phyloP scores from a whole-genome alignment of 306 rosid species.

The Rosa persica region DNA sequence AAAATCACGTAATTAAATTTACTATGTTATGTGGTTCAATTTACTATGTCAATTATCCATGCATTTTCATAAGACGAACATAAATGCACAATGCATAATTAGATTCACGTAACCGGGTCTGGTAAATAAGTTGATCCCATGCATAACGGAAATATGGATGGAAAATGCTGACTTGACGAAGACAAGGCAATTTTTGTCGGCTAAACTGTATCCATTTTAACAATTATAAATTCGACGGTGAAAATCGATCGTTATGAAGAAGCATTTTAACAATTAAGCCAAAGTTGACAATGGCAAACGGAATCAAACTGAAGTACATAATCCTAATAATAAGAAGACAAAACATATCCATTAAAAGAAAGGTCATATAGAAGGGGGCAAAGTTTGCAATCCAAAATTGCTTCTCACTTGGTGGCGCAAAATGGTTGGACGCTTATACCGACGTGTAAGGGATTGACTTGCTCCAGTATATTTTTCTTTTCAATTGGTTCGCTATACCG shows the following conservation, averaged over 20 bases:
- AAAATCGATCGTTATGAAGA: not conserved
- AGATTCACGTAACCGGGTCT: too few species aligned
- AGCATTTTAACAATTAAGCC: not conserved
- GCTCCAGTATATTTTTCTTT: not conserved
- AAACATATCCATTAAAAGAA: not conserved
- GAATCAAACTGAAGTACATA: not conserved
- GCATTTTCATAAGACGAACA: too few species aligned
- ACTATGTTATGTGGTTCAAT: too few species aligned
- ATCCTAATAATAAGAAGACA: not conserved
- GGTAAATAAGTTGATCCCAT: too few species aligned
- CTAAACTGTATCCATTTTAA: not conserved
- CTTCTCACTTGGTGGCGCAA: not conserved
- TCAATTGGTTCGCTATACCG: not conserved
- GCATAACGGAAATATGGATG: too few species aligned
- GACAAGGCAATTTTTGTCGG: too few species aligned
- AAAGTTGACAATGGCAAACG: not conserved
- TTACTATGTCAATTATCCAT: too few species aligned
- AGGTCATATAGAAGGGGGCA: not conserved
- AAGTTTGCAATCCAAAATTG: not conserved
- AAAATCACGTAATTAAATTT: too few species aligned
- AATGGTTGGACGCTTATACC: not conserved
- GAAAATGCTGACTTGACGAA: too few species aligned
- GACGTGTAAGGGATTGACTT: not conserved
- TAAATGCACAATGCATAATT: too few species aligned
- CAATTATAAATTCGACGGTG: not conserved